Evolutionary conservation across 345 rosid genomes (phyloP).

Genomic region (Excoecaria agallocha): DNA sequence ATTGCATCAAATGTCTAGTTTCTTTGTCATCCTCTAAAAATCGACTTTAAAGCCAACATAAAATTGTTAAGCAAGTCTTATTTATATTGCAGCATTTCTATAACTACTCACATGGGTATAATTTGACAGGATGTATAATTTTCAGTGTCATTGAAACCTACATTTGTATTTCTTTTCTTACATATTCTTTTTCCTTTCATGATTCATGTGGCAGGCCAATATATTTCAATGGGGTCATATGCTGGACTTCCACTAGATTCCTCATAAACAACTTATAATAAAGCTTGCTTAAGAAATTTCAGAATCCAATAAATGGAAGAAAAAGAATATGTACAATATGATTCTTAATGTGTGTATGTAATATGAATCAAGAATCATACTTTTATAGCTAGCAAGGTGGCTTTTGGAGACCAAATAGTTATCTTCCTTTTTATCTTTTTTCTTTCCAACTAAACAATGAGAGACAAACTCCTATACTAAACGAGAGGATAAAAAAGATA

Average conservation of each 20-base stretch:
- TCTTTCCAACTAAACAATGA: neutral
- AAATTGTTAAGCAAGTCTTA: neutral
- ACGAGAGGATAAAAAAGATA: neutral
- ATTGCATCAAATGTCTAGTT: neutral
- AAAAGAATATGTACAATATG: neutral
- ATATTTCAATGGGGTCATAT: neutral
- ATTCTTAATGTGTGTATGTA: neutral
- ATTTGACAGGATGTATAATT: neutral
- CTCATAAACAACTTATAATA: neutral
- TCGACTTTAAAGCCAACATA: neutral
- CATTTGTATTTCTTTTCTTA: neutral
- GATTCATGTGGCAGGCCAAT: conserved; percentile 1
- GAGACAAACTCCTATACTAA: neutral
- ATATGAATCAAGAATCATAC: neutral
- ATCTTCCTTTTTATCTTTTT: neutral
- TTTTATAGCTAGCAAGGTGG: neutral
- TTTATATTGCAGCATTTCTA: neutral
- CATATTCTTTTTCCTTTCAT: neutral
- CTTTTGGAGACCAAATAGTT: neutral
- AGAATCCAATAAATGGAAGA: neutral
- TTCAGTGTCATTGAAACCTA: neutral
- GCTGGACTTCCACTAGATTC: neutral
- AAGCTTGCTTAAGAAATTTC: neutral
- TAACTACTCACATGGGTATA: neutral
- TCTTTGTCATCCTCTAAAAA: neutral